Conservation (phyloP, 2,329 filamentous ascomycete genomes). For the Penicillium sp. region DNA sequence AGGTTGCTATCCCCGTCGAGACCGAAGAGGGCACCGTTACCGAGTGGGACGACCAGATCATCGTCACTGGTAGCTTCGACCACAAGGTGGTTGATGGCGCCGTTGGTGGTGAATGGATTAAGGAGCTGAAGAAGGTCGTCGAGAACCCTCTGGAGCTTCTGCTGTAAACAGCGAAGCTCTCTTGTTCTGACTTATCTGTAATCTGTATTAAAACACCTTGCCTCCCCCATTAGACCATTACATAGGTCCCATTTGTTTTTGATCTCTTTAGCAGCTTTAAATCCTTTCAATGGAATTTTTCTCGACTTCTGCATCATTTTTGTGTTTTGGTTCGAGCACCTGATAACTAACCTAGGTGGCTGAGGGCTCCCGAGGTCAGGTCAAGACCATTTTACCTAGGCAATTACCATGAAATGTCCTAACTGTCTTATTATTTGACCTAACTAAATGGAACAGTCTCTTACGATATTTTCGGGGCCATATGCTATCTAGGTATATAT, state of each 20-base stretch:
- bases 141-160: slow-evolving; percentile 95
- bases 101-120: slow-evolving; percentile 92
- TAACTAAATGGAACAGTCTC: neutral
- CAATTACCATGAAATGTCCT: neutral
- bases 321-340: neutral
- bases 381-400: neutral
- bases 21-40: slow-evolving; percentile 71
- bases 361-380: neutral
- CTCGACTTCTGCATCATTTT: slow-evolving; percentile 6
- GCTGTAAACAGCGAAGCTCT: slow-evolving; percentile 51
- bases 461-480: neutral
- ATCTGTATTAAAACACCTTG: slow-evolving; percentile 33
- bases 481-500: neutral
- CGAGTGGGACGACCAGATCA: slow-evolving; percentile 95
- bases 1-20: slow-evolving; percentile 83
- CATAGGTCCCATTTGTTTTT: slow-evolving; percentile 23
- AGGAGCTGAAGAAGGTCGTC: slow-evolving; percentile 90
- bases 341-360: slow-evolving; percentile 13
- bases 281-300: slow-evolving; percentile 24
- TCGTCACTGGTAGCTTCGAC: slow-evolving; percentile 90
- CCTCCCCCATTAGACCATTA: slow-evolving; percentile 20
- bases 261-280: slow-evolving; percentile 26
- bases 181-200: slow-evolving; percentile 15
- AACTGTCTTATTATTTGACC: neutral
- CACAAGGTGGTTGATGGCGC: slow-evolving; percentile 98